A percentile compares a stretch with the other conserved stretches of the same genome.
Conservation (phyloP, 1,139 yeast genomes). For the Dujonia santamariae region DNA sequence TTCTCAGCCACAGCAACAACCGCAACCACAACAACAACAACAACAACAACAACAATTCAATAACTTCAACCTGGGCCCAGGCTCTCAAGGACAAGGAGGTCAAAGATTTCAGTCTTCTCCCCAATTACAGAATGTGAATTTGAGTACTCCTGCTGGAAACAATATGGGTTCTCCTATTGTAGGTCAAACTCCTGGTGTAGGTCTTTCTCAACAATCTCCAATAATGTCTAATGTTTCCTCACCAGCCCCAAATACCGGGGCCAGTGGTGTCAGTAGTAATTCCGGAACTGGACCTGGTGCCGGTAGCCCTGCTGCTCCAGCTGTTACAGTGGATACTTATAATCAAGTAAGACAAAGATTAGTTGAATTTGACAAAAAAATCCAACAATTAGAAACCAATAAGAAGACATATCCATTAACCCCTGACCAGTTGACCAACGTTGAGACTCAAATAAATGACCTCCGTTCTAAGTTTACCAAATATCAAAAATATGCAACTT, state of each 20-base stretch:
- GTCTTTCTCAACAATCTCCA: constrained; percentile 4
- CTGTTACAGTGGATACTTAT: constrained; percentile 39
- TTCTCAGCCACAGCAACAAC: constrained; percentile 4
- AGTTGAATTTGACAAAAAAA: constrained; percentile 42
- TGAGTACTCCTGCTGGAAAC: neutral
- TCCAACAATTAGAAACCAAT: constrained; percentile 24
- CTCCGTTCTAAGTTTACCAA: constrained; percentile 33
- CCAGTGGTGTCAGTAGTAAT: neutral
- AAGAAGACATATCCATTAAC: constrained; percentile 21
- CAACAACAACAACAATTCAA: neutral
- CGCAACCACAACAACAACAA: constrained; percentile 4
- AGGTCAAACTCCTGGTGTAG: constrained; percentile 1
- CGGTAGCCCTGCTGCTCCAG: constrained; percentile 26
- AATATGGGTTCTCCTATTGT: constrained; percentile 1
- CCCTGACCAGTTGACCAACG: constrained; percentile 29
- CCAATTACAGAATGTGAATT: neutral
- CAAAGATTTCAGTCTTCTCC: neutral
- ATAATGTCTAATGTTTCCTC: constrained; percentile 4
- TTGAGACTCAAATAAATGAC: constrained; percentile 36
- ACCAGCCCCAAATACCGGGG: constrained; percentile 1
- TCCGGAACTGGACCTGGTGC: constrained; percentile 14
- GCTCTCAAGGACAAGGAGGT: too few relatives aligned
- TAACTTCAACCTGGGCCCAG: too few relatives aligned
- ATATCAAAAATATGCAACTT: constrained; percentile 37
- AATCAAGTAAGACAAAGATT: constrained; percentile 38